A percentile compares a stretch with the other conserved stretches of the same genome.
Conservation (phyloP, 1,284 basidiomycete genomes). For the Apiotrichum brassicae region DNA sequence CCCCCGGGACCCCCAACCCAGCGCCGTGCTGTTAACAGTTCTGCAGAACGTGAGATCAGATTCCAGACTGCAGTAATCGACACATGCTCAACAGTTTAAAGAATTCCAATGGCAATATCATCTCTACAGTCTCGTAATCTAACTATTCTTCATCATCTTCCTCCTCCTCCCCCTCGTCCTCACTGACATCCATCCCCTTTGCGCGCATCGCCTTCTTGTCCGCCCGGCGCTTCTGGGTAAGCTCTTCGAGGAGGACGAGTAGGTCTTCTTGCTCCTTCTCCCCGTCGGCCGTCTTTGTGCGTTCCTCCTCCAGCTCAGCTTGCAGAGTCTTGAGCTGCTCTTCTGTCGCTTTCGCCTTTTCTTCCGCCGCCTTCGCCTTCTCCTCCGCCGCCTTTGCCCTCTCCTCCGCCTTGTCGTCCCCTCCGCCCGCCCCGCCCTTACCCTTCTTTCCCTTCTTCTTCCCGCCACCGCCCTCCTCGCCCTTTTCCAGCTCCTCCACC, state of each 20-base stretch:
- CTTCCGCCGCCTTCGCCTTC: slow-evolving; percentile 6
- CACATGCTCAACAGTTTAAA: no score
- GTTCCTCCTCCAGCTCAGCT: slow-evolving; percentile 53
- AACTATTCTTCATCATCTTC: slow-evolving; percentile 49
- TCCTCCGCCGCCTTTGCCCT: neutral
- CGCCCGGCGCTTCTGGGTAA: slow-evolving; percentile 71
- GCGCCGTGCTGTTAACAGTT: no score
- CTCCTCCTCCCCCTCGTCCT: slow-evolving; percentile 77
- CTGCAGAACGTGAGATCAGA: no score
- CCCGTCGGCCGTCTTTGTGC: slow-evolving; percentile 65
- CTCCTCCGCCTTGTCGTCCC: slow-evolving; percentile 5
- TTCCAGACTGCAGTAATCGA: no score
- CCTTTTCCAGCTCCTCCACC: slow-evolving; percentile 18
- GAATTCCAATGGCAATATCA: no score
- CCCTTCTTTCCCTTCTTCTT: slow-evolving; percentile 15
- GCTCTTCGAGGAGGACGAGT: slow-evolving; percentile 85
- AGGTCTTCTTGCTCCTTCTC: slow-evolving; percentile 94
- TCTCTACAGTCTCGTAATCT: slow-evolving; percentile 23
- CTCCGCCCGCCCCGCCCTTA: slow-evolving; percentile 17
- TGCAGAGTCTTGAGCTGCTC: slow-evolving; percentile 18
- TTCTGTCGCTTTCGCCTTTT: slow-evolving; percentile 7
- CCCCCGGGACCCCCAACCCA: no score
- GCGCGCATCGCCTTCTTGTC: slow-evolving; percentile 73
- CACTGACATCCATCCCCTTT: slow-evolving; percentile 76
- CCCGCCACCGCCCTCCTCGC: neutral